Conservation (phyloP, 1,284 basidiomycete species). For the Xanthoconium separans region DNA sequence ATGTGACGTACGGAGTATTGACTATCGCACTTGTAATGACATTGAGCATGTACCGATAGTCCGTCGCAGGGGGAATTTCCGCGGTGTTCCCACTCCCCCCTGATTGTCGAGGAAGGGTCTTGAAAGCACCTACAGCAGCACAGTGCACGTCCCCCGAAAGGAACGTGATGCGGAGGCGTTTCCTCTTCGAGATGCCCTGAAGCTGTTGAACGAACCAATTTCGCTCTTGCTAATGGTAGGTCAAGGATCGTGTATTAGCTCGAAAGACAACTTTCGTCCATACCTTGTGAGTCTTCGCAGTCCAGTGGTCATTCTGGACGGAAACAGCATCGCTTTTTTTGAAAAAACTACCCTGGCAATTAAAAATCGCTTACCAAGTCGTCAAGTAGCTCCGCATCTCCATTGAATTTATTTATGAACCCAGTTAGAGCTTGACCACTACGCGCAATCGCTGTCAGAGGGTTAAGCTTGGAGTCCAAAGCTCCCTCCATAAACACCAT, state of each 20-base stretch:
- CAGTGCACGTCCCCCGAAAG: slow-evolving; percentile 93
- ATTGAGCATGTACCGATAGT: slow-evolving; percentile 88
- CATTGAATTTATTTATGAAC: slow-evolving; percentile 91
- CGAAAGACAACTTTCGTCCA: neutral
- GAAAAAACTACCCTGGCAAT: neutral
- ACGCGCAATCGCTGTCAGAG: slow-evolving; percentile 71
- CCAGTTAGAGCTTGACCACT: slow-evolving; percentile 69
- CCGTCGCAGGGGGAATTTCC: slow-evolving; percentile 52
- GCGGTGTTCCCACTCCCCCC: slow-evolving; percentile 42
- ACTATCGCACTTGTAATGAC: slow-evolving; percentile 79
- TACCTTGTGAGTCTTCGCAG: slow-evolving; percentile 78
- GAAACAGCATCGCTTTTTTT: neutral
- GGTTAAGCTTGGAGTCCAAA: slow-evolving; percentile 83
- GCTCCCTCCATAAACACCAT: slow-evolving; percentile 85
- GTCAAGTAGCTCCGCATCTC: slow-evolving; percentile 87
- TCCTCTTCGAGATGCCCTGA: slow-evolving; percentile 65
- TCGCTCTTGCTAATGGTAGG: slow-evolving; percentile 67
- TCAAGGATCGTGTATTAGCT: neutral
- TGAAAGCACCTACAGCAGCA: slow-evolving; percentile 78
- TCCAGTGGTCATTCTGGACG: slow-evolving; percentile 85
- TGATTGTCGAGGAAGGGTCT: slow-evolving; percentile 47
- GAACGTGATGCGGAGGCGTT: slow-evolving; percentile 74
- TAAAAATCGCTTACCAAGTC: slow-evolving; percentile 61
- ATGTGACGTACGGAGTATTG: slow-evolving; percentile 66
- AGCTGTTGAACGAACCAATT: slow-evolving; percentile 86